A percentile compares a stretch with the other conserved stretches of the same genome.
These are phyloP conservation scores for Agrocybe pediades DNA, from an alignment of 768 basidiomycete genomes.

Conservation along the genomic window DNA sequence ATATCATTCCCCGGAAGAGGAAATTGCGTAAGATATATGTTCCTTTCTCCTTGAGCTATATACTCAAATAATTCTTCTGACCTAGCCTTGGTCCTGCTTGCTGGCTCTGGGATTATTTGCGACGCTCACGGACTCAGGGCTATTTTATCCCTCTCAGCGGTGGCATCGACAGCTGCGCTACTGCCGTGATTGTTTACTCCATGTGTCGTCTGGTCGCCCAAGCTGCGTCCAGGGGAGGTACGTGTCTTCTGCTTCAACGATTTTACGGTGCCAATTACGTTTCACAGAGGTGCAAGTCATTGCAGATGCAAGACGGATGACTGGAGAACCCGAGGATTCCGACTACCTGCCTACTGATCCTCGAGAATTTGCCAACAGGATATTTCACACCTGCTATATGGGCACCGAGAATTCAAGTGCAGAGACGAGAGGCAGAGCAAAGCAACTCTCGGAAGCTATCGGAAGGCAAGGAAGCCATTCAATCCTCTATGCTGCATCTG, in stretches of 20 bases:
- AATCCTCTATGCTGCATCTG: background rate
- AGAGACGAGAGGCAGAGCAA: conserved; percentile 87
- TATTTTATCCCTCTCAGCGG: conserved; percentile 96
- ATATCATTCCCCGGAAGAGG: conserved; percentile 92
- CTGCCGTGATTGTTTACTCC: conserved; percentile 92
- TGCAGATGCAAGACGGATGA: conserved; percentile 85
- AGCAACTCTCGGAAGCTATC: conserved; percentile 83
- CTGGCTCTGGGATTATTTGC: conserved; percentile 99
- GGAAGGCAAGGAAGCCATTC: conserved; percentile 62
- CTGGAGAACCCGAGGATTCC: conserved; percentile 81
- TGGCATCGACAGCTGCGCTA: conserved; percentile 97
- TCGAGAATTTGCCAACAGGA: conserved; percentile 78
- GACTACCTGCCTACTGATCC: conserved; percentile 85
- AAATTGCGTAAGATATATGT: conserved; percentile 81
- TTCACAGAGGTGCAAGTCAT: conserved; percentile 80
- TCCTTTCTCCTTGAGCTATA: background rate
- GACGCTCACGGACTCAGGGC: conserved; percentile 90
- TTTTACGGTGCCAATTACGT: background rate
- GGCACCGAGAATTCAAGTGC: conserved; percentile 93
- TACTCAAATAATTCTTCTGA: background rate
- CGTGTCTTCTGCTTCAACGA: conserved; percentile 17
- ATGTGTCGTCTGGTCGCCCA: conserved; percentile 93
- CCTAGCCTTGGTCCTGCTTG: conserved; percentile 92
- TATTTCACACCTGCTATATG: conserved; percentile 99
- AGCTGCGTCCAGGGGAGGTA: conserved; percentile 75